Conservation (phyloP, 2,329 filamentous ascomycete species). For the Exophiala aquamarina region DNA sequence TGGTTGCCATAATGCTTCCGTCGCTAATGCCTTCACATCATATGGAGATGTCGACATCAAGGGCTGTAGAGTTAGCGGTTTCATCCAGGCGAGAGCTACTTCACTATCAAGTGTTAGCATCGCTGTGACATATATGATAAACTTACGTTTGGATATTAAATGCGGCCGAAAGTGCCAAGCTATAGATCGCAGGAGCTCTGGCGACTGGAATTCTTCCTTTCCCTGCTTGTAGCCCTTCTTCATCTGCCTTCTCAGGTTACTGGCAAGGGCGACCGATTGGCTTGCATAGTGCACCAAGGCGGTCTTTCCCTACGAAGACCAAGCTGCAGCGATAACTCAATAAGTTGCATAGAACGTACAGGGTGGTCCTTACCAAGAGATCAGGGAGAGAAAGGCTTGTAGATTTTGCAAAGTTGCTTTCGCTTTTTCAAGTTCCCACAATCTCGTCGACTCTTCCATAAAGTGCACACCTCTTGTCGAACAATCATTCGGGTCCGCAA, state of each 20-base stretch:
- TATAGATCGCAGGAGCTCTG: background rate
- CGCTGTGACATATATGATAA: no score
- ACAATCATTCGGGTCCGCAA: conserved; percentile 29
- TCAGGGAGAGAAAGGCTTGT: conserved; percentile 22
- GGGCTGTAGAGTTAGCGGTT: background rate
- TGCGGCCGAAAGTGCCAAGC: background rate
- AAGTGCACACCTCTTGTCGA: conserved; percentile 35
- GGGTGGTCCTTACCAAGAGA: background rate
- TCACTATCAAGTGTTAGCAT: background rate
- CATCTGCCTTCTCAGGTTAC: background rate
- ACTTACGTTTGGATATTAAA: background rate
- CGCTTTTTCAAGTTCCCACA: conserved; percentile 37
- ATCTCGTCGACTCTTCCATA: conserved; percentile 34
- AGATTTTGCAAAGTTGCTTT: conserved; percentile 33
- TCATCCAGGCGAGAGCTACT: conserved; percentile 2
- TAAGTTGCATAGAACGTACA: background rate
- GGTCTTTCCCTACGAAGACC: background rate
- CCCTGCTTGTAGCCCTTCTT: background rate
- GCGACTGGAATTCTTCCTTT: background rate
- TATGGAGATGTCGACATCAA: background rate
- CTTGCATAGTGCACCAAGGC: background rate
- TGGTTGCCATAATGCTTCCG: background rate
- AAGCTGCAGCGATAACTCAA: background rate
- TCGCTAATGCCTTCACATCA: background rate
- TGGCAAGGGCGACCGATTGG: background rate